Evolutionary conservation across 495 filamentous ascomycete genomes (phyloP), one percentile per base, ranked within the genome.

Genomic region (Bombardia bombarda): DNA sequence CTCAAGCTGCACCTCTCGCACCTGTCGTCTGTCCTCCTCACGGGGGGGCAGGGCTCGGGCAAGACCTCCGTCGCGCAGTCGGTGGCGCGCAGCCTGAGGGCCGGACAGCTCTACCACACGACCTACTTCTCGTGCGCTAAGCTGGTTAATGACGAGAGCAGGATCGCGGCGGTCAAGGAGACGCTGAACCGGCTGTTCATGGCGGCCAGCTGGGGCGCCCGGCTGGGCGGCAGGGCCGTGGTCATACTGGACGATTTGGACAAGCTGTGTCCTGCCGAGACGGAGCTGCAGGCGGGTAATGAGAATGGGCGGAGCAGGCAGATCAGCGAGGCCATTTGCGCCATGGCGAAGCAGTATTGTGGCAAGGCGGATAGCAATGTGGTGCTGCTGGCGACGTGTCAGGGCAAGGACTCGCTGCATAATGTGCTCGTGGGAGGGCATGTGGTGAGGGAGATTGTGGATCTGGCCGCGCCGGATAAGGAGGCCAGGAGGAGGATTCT

Each of bases 221-320:
- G 88, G 37, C 75, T 88, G 9, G 89, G 86, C 31, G 90, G 92
- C 5, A 80, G 77, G 45, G 74, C 90, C 0, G 52, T 96, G 4
- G 80, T 98, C 12, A 77, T 98, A 31, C 68, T 98, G 3, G 92
- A 98, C 55, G 92, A 98, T 48, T 69, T 98, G 8, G 93, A 98
- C 58, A 84, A 83, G 47, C 67, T 98, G 8, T 96, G 92, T 57
- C 89, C 90, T 0, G 80, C 79, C 1, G 92, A 97, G 63, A 95
- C 87, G 0, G 92, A 97, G 58, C 68, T 95, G 21, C 84, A 94
- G 63, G 87, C 93, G 7, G 89, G 87, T 41, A 84, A 81, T 32
- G 89, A 98, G 51, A 95, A 96, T 50, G 84, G 81, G 16, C 82
- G 93, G 22, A 95, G 88, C 51, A 76, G 87, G 3, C 93, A 96